Base-by-base conservation (phyloP, 2,329 filamentous ascomycete genomes). In the Blastomyces emzantsi region DNA sequence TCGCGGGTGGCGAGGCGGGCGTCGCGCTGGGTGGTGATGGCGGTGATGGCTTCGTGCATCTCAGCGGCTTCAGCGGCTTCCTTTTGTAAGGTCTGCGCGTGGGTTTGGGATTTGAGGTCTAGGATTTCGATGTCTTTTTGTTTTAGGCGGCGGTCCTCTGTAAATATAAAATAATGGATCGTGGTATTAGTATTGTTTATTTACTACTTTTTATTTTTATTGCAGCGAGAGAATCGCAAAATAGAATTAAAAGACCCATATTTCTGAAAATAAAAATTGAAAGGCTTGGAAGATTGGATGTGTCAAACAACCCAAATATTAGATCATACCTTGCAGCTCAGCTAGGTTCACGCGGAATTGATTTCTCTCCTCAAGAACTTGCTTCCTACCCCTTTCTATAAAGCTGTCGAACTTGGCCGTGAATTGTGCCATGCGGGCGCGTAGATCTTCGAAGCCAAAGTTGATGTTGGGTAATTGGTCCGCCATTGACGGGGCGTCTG, bases 371-470 rank as follows among this genome's bases (percentile, higher is more conserved):
- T 97, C 92, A 8, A 97, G 76, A 0, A 97, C 90, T 62, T 90
- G 86, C 76, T 95, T 95, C 60, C 93, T 85, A 0, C 92, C 92
- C 67, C 90, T 87, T 72, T 96, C 93, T 67, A 99, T 97, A 70
- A 97, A 97, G 0, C 87, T 87, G 73, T 99, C 94, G 70, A 99
- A 99, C 70, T 86, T 89, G 9, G 86, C 83, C 0, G 90, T 97
- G 75, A 99, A 99, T 67, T 90, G 90, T 62, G 88, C 84, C 94
- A 99, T 97, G 77, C 92, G 90, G 72, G 93, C 91, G 77, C 93
- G 92, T 73, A 99, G 79, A 69, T 97, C 91, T 70, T 97, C 92
- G 76, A 97, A 97, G 64, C 92, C 92, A 75, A 99, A 97, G 77
- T 96, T 92, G 76, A 96, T 90, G 74, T 84, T 90, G 45, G 94